Percentiles rank a stretch among this genome's conserved stretches.
These are phyloP conservation scores for Vaccinium vitisidaea DNA, from an alignment of 148 eudicot genomes.

Conservation along the genomic window DNA sequence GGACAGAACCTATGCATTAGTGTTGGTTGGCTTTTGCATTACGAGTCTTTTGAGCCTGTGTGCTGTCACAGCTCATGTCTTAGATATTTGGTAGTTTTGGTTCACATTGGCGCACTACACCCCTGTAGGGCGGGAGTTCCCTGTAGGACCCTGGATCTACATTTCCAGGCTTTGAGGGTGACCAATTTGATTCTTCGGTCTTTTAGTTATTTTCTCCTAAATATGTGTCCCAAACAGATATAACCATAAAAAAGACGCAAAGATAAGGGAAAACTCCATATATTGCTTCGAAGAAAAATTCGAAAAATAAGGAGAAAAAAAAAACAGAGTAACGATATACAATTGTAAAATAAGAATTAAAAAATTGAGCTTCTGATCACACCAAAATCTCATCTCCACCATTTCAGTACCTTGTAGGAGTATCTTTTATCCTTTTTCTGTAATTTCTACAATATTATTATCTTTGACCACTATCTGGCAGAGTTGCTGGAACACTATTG, in stretches of 20 bases:
- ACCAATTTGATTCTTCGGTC: background rate
- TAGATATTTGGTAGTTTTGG: too few species aligned
- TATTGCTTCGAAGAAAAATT: background rate
- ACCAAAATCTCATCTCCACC: slow-evolving; percentile 1
- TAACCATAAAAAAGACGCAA: background rate
- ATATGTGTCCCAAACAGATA: background rate
- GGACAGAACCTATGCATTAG: too few species aligned
- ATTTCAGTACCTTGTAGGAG: background rate
- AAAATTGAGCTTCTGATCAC: slow-evolving; percentile 13
- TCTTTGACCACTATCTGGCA: background rate
- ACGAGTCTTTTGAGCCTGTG: too few species aligned
- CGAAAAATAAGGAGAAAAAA: background rate
- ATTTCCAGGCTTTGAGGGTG: background rate
- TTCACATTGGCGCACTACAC: too few species aligned
- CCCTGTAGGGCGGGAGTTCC: too few species aligned
- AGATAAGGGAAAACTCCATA: too few species aligned
- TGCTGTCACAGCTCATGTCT: too few species aligned
- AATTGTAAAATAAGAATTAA: background rate
- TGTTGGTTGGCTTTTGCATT: too few species aligned
- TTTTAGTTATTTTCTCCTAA: background rate
- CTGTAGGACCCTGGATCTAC: background rate
- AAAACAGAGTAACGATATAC: background rate
- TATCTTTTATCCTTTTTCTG: background rate
- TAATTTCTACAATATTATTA: background rate
- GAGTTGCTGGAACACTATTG: slow-evolving; percentile 15